phyloP scores from a whole-genome alignment of 2,329 filamentous ascomycete species.

The Tolypocladium tropicale region DNA sequence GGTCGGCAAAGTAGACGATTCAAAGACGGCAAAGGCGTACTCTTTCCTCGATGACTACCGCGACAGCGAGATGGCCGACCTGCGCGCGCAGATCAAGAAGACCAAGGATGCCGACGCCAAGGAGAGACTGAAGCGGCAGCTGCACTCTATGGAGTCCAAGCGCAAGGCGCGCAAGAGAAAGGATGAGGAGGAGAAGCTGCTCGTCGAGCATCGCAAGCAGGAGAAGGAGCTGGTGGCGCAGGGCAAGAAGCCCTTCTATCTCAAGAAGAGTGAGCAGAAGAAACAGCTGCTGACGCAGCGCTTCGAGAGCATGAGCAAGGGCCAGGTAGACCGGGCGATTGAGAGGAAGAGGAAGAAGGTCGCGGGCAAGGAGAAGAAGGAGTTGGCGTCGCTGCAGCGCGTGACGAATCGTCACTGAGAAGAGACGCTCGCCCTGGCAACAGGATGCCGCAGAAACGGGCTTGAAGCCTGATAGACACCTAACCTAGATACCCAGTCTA shows the following conservation, averaged over 20 bases:
- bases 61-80: conserved; percentile 66
- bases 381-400: conserved; percentile 38
- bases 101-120: conserved; percentile 55
- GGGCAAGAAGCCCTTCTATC: conserved; percentile 86
- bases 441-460: background rate
- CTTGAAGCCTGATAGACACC: background rate
- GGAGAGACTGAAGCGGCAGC: conserved; percentile 59
- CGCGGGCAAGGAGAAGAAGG: conserved; percentile 73
- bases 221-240: conserved; percentile 79
- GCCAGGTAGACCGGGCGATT: conserved; percentile 73
- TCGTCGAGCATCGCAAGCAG: conserved; percentile 65
- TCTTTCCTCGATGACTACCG: conserved; percentile 82
- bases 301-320: conserved; percentile 75
- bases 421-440: background rate
- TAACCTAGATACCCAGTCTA: background rate
- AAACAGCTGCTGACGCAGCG: conserved; percentile 70
- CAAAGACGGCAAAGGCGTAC: conserved; percentile 62
- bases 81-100: conserved; percentile 57
- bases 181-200: conserved; percentile 58
- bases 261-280: conserved; percentile 90
- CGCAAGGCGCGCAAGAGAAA: conserved; percentile 60
- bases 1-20: conserved; percentile 41
- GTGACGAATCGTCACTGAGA: conserved; percentile 5
- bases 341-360: conserved; percentile 87
- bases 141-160: conserved; percentile 70